Evolutionary conservation across 2,329 filamentous ascomycete genomes (phyloP).

Genomic region (Tolypocladium amazonense): DNA sequence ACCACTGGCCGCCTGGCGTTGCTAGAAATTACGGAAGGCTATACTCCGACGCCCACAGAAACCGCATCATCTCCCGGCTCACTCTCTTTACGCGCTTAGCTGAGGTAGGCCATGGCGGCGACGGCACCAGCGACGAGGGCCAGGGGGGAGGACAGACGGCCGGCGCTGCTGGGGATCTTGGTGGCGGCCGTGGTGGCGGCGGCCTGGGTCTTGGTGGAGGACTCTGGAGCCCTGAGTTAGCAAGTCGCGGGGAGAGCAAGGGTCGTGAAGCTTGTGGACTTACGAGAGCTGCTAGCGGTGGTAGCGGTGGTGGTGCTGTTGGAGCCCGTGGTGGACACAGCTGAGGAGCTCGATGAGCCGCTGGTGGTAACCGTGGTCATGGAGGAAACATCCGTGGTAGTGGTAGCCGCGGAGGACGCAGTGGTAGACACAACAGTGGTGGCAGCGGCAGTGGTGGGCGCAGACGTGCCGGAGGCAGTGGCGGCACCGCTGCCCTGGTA

Average conservation of each 20-base stretch:
- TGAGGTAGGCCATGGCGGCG: constrained; percentile 22
- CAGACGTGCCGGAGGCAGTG: not conserved
- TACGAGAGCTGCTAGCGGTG: not conserved
- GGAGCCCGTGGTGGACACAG: constrained; percentile 1
- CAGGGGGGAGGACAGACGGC: constrained; percentile 18
- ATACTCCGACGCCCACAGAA: not conserved
- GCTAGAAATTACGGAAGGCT: not conserved
- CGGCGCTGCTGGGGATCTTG: constrained; percentile 15
- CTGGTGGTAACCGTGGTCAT: constrained; percentile 2
- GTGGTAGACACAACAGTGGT: not conserved
- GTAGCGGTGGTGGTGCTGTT: constrained; percentile 15
- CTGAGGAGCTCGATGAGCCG: constrained; percentile 2
- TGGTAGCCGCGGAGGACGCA: not conserved
- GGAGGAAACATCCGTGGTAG: not conserved
- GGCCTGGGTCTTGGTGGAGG: not conserved
- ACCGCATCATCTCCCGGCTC: not conserved
- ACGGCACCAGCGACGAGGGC: constrained; percentile 21
- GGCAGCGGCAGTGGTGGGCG: not conserved
- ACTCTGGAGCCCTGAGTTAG: not conserved
- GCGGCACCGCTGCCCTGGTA: constrained; percentile 14
- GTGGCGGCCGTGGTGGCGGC: constrained; percentile 5
- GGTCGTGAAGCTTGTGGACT: not conserved
- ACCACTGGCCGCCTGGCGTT: not conserved
- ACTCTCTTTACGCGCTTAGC: constrained; percentile 10
- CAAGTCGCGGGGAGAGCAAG: no score